Conservation (phyloP, 371 early-diverging fungal species). For the Batkoa obscura region DNA sequence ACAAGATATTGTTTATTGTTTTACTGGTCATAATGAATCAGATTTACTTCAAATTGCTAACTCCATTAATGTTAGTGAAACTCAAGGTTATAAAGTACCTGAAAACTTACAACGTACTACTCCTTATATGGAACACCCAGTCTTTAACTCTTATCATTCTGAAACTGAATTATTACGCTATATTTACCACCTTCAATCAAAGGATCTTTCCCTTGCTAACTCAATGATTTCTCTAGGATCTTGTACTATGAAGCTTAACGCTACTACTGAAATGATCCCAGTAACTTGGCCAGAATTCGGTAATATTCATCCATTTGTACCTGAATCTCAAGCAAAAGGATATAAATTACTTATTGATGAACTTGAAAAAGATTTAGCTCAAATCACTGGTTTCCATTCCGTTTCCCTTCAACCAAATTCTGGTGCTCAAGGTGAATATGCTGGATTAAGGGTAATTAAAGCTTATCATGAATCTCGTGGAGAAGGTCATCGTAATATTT, state of each 20-base stretch:
- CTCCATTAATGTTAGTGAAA: conserved; percentile 19
- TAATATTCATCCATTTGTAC: conserved; percentile 91
- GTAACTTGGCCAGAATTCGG: conserved; percentile 92
- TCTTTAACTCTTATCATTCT: conserved; percentile 90
- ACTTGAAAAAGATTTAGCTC: conserved; percentile 64
- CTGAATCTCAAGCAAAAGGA: conserved; percentile 74
- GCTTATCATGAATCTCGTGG: conserved; percentile 75
- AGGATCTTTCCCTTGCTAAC: conserved; percentile 87
- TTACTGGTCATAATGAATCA: conserved; percentile 31
- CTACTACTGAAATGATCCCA: conserved; percentile 94
- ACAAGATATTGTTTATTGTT: conserved; percentile 44
- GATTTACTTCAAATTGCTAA: conserved; percentile 21
- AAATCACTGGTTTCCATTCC: conserved; percentile 84
- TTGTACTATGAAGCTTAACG: conserved; percentile 97
- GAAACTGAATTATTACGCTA: conserved; percentile 97
- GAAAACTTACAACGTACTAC: conserved; percentile 47
- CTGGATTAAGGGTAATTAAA: conserved; percentile 82
- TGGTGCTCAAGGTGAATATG: conserved; percentile 96
- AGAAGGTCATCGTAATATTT: conserved; percentile 66
- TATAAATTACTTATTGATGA: conserved; percentile 70
- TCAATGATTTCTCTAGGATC: conserved; percentile 96
- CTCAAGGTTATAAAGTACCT: conserved; percentile 30
- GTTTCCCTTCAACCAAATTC: conserved; percentile 91
- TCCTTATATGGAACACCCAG: conserved; percentile 58
- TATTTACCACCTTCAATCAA: conserved; percentile 76